Conservation (phyloP, 202 grass and related monocot species). For the Zoysia matrella region DNA sequence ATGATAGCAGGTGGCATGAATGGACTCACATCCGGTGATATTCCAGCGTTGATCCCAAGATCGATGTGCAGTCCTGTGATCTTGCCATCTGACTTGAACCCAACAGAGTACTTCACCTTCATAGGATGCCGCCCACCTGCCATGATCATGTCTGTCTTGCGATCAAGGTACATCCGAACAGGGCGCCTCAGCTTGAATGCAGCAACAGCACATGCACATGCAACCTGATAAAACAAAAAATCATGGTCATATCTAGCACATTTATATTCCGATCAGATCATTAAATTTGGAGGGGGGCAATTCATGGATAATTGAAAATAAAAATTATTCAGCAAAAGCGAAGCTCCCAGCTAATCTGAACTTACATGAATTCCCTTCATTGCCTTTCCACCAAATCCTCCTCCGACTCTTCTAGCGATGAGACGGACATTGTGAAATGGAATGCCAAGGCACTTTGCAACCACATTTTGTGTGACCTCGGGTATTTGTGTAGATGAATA, state of each 20-base stretch:
- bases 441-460: constrained; percentile 68
- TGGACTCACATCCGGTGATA: constrained; percentile 64
- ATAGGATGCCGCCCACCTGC: constrained; percentile 82
- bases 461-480: constrained; percentile 53
- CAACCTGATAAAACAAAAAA: constrained; percentile 44
- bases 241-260: not conserved
- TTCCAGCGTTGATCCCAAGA: constrained; percentile 67
- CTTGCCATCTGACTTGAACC: constrained; percentile 86
- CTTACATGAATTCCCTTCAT: constrained; percentile 71
- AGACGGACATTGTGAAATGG: constrained; percentile 80
- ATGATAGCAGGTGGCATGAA: not conserved
- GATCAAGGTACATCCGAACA: constrained; percentile 80
- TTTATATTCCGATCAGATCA: not conserved
- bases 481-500: constrained; percentile 55
- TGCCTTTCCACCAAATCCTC: constrained; percentile 80
- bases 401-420: constrained; percentile 77
- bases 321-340: not conserved
- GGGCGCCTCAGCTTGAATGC: constrained; percentile 71
- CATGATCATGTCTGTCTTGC: constrained; percentile 90
- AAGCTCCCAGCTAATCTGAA: not conserved
- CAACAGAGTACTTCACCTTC: constrained; percentile 68
- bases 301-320: constrained; percentile 4
- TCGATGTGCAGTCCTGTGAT: constrained; percentile 73
- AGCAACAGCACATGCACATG: constrained; percentile 70
- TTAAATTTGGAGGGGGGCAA: not conserved